Percentiles rank a stretch among this genome's conserved stretches.
Evolutionary conservation across 2,329 filamentous ascomycete genomes (phyloP).

Genomic region (Fusarium buxicola): DNA sequence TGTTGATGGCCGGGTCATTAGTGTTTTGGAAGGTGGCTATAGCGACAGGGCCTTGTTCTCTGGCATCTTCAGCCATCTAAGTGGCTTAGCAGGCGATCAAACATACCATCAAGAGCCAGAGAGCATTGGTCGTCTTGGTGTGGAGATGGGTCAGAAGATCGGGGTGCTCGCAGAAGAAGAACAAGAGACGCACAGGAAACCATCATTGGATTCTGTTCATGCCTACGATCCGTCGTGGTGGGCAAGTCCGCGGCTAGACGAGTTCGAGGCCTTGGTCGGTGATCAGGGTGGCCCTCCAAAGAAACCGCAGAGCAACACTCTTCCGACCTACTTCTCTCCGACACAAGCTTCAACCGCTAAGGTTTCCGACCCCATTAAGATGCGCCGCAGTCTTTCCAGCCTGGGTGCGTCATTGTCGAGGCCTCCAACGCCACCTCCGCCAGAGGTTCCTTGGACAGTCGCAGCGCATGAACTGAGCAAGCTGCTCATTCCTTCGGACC

Average conservation of each 20-base stretch:
- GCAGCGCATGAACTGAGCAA: constrained; percentile 87
- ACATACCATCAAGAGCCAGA: constrained; percentile 51
- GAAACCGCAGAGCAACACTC: constrained; percentile 66
- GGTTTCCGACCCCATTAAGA: constrained; percentile 74
- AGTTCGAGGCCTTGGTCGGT: constrained; percentile 71
- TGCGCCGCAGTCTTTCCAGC: constrained; percentile 72
- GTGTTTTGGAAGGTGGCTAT: constrained; percentile 95
- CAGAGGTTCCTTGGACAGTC: constrained; percentile 86
- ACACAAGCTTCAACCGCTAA: constrained; percentile 90
- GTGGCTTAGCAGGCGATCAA: constrained; percentile 76
- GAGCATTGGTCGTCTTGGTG: constrained; percentile 60
- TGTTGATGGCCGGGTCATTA: constrained; percentile 88
- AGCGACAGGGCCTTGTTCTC: constrained; percentile 91
- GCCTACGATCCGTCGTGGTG: constrained; percentile 79
- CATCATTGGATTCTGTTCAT: constrained; percentile 48
- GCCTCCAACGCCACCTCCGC: constrained; percentile 74
- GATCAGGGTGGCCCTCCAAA: constrained; percentile 62
- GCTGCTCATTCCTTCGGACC: constrained; percentile 79
- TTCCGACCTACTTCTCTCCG: constrained; percentile 84
- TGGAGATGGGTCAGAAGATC: constrained; percentile 68
- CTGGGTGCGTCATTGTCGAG: constrained; percentile 55
- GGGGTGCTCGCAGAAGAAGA: constrained; percentile 53
- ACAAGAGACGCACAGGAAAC: constrained; percentile 23
- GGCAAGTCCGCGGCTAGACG: constrained; percentile 72
- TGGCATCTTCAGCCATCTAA: constrained; percentile 89